Percentiles rank a stretch among this genome's conserved stretches.
phyloP scores from a whole-genome alignment of 331 rosid species.

The Quercus tomentella region DNA sequence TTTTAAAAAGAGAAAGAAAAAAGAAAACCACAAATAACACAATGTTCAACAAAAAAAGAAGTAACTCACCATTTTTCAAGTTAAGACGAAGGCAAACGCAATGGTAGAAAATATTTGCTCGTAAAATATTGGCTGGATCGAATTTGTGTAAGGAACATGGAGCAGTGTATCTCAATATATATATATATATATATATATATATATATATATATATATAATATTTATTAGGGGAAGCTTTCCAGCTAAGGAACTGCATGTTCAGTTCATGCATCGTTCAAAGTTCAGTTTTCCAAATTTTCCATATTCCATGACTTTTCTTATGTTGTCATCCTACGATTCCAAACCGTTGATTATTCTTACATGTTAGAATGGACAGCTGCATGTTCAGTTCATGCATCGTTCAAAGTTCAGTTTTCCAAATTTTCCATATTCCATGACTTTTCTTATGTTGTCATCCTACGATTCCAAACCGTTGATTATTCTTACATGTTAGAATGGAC shows the following conservation, averaged over 20 bases:
- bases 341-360: constrained; percentile 23
- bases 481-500: background rate
- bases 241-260: background rate
- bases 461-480: constrained; percentile 21
- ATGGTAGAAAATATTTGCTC: background rate
- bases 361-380: constrained; percentile 12
- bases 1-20: too few species aligned
- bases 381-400: too few species aligned
- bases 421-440: background rate
- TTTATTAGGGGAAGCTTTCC: too few species aligned
- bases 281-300: too few species aligned
- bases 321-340: constrained; percentile 14
- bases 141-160: background rate
- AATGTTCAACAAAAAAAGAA: background rate
- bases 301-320: background rate
- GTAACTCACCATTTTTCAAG: constrained; percentile 32
- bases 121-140: constrained; percentile 4
- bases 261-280: background rate
- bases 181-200: too few species aligned
- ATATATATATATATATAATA: too few species aligned
- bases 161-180: background rate
- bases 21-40: too few species aligned
- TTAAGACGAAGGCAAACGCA: constrained; percentile 11
- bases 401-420: too few species aligned
- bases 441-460: constrained; percentile 14